Evolutionary conservation across 2,329 filamentous ascomycete genomes (phyloP).

Genomic region (Corynespora cassiicola): DNA sequence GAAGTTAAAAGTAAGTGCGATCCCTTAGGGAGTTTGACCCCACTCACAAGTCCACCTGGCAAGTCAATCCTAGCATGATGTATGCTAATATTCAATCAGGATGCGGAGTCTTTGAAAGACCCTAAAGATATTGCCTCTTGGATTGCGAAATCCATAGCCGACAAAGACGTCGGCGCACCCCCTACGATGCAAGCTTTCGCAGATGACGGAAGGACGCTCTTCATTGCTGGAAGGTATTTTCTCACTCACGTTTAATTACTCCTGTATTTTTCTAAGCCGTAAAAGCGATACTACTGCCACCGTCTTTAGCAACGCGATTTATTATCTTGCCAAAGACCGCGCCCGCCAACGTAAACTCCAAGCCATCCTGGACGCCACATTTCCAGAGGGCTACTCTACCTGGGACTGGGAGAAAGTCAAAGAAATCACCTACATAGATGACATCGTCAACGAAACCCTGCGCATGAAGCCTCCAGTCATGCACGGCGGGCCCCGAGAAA

Average conservation of each 20-base stretch:
- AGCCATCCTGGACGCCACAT: slow-evolving; percentile 30
- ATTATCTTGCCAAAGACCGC: slow-evolving; percentile 41
- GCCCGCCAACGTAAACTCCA: slow-evolving; percentile 37
- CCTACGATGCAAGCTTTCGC: slow-evolving; percentile 34
- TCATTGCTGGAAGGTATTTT: slow-evolving; percentile 45
- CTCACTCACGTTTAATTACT: too few relatives aligned
- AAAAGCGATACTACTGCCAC: slow-evolving; percentile 45
- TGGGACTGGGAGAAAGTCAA: slow-evolving; percentile 40
- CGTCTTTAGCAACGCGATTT: slow-evolving; percentile 37
- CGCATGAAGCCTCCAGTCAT: slow-evolving; percentile 48
- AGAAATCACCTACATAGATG: slow-evolving; percentile 37
- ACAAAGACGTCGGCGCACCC: slow-evolving; percentile 44
- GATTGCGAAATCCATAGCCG: slow-evolving; percentile 47
- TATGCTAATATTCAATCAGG: slow-evolving; percentile 13
- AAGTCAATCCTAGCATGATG: too few relatives aligned
- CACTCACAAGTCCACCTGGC: too few relatives aligned
- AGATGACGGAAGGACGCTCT: slow-evolving; percentile 42
- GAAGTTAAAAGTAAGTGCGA: slow-evolving; percentile 35
- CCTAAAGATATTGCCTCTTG: slow-evolving; percentile 49
- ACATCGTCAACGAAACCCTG: slow-evolving; percentile 43
- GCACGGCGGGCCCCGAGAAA: slow-evolving; percentile 44
- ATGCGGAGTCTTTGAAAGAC: slow-evolving; percentile 26
- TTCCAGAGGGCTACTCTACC: slow-evolving; percentile 25
- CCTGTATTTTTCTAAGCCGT: too few relatives aligned
- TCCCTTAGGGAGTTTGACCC: neutral